Evolutionary conservation across 1,284 basidiomycete species (phyloP).

Genomic region (Tetrapyrgos nigripes): DNA sequence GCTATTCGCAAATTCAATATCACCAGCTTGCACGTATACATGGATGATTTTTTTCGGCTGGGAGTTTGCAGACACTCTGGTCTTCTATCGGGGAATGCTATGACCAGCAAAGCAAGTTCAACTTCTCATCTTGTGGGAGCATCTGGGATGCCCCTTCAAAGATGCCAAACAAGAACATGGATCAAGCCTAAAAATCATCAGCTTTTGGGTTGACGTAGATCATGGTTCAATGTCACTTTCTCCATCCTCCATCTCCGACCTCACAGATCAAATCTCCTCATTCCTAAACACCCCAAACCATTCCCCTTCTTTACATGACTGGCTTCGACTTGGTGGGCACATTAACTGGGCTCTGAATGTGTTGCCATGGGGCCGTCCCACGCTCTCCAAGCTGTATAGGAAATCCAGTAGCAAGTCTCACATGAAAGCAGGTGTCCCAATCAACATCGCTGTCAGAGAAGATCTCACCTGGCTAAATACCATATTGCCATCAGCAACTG

Average conservation of each 20-base stretch:
- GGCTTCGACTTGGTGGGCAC: too few species aligned
- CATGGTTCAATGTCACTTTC: slow-evolving; percentile 26
- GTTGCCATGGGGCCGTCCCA: too few species aligned
- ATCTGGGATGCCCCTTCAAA: slow-evolving; percentile 28
- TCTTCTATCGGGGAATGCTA: slow-evolving; percentile 22
- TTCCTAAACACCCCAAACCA: slow-evolving; percentile 21
- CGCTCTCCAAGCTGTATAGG: too few species aligned
- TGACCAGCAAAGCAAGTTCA: too few species aligned
- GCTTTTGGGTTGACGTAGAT: slow-evolving; percentile 31
- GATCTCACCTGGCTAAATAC: too few species aligned
- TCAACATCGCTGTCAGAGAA: too few species aligned
- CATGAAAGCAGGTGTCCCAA: too few species aligned
- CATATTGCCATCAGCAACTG: slow-evolving; percentile 11
- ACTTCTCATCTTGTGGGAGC: slow-evolving; percentile 34
- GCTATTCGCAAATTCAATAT: slow-evolving; percentile 18
- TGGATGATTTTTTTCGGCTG: slow-evolving; percentile 37
- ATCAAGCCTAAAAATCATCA: slow-evolving; percentile 30
- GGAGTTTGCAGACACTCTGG: slow-evolving; percentile 23
- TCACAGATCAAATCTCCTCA: slow-evolving; percentile 18
- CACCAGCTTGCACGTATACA: slow-evolving; percentile 32
- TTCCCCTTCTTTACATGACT: slow-evolving; percentile 14
- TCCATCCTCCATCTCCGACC: slow-evolving; percentile 22
- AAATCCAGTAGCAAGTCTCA: too few species aligned
- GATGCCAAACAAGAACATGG: slow-evolving; percentile 33
- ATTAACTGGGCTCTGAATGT: too few species aligned